phyloP scores from a whole-genome alignment of 2,329 filamentous ascomycete species.

The Clonostachys solani region DNA sequence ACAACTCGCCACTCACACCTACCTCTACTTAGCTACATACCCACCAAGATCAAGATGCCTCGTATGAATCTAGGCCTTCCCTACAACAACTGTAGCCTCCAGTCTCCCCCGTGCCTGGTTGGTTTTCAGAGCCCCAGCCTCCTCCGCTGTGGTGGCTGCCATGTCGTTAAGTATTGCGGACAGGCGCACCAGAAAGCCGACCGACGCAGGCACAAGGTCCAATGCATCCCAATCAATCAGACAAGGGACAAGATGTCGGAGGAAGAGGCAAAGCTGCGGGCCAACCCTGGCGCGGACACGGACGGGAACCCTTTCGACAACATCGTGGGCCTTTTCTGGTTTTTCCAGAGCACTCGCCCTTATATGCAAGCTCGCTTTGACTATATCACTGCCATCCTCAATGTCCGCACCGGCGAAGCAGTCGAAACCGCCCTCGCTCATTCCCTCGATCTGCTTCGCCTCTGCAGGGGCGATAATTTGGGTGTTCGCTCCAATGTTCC shows the following conservation, averaged over 20 bases:
- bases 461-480: conserved; percentile 39
- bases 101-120: too few species aligned
- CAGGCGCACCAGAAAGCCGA: conserved; percentile 34
- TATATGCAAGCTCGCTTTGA: conserved; percentile 33
- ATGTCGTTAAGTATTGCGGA: conserved; percentile 37
- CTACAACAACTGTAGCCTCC: too few species aligned
- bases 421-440: conserved; percentile 31
- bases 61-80: too few species aligned
- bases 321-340: conserved; percentile 35
- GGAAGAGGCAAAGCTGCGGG: conserved; percentile 31
- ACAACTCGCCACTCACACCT: too few species aligned
- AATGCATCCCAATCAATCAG: conserved; percentile 30
- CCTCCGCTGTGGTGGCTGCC: conserved; percentile 34
- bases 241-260: conserved; percentile 14
- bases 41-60: too few species aligned
- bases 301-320: conserved; percentile 29
- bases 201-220: conserved; percentile 27
- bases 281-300: conserved; percentile 15
- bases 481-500: conserved; percentile 34
- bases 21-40: too few species aligned
- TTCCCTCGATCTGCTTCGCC: conserved; percentile 34
- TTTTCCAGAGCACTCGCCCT: conserved; percentile 27
- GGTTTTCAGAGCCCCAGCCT: neutral
- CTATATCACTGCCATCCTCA: conserved; percentile 24
- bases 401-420: conserved; percentile 9